Evolutionary conservation across 805 yeast species (phyloP).

Genomic region (Clavispora asparagi): DNA sequence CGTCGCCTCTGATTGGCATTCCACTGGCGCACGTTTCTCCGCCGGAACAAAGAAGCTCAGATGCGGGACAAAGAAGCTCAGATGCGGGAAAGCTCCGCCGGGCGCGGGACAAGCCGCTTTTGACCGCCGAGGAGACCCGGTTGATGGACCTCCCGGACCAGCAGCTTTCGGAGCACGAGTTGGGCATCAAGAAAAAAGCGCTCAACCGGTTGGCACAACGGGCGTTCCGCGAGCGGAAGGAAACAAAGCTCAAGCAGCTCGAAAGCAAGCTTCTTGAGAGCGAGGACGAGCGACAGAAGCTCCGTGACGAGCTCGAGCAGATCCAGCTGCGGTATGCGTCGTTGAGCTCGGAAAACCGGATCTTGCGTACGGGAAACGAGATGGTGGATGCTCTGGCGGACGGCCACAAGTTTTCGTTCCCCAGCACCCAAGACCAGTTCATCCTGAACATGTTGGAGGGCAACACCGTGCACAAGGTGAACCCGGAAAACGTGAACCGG

Average conservation of each 20-base stretch:
- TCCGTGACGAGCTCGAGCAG: conserved; percentile 45
- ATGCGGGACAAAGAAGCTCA: background rate
- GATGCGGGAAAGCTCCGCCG: background rate
- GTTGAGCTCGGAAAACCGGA: conserved; percentile 58
- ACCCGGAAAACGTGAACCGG: conserved; percentile 18
- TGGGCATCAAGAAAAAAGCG: conserved; percentile 58
- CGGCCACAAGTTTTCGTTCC: conserved; percentile 24
- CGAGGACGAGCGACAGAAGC: conserved; percentile 47
- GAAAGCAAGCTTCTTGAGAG: conserved; percentile 53
- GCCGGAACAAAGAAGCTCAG: background rate
- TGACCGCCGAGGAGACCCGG: conserved; percentile 34
- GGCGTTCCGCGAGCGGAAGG: conserved; percentile 81
- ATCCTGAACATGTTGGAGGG: conserved; percentile 25
- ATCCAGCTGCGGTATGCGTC: conserved; percentile 51
- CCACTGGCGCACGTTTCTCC: background rate
- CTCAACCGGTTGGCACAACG: conserved; percentile 86
- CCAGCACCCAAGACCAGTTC: conserved; percentile 30
- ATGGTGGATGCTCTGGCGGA: conserved; percentile 6
- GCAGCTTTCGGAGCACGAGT: conserved; percentile 34
- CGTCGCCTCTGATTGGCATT: background rate
- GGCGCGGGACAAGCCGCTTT: conserved; percentile 11
- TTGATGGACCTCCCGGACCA: conserved; percentile 34
- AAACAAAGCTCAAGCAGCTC: conserved; percentile 62
- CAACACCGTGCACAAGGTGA: conserved; percentile 16
- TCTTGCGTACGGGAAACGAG: conserved; percentile 28